Conservation (phyloP, 805 yeast genomes). For the Scheffersomyces coipomensis region DNA sequence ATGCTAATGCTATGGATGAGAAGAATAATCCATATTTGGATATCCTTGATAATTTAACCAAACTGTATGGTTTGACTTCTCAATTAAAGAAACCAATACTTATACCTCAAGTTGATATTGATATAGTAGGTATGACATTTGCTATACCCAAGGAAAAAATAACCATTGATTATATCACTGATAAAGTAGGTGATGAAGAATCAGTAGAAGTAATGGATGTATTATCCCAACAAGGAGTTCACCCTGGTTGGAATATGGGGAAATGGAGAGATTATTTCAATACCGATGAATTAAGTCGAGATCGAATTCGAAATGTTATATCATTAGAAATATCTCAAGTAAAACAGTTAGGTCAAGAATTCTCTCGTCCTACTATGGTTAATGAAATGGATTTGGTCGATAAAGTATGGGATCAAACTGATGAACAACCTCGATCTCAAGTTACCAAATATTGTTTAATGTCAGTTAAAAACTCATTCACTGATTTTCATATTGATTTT, state of each 20-base stretch:
- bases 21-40: constrained; percentile 18
- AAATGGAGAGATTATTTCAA: constrained; percentile 75
- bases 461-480: constrained; percentile 78
- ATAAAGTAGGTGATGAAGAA: constrained; percentile 58
- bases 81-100: constrained; percentile 45
- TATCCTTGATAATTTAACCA: constrained; percentile 28
- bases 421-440: constrained; percentile 44
- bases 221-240: constrained; percentile 65
- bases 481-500: constrained; percentile 90
- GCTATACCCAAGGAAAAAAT: constrained; percentile 44
- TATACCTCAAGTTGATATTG: constrained; percentile 30
- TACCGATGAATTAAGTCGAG: constrained; percentile 44
- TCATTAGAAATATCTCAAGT: constrained; percentile 70
- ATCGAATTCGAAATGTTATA: constrained; percentile 74
- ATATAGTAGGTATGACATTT: constrained; percentile 46
- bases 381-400: constrained; percentile 66
- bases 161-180: constrained; percentile 55
- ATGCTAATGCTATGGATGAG: constrained; percentile 12
- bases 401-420: constrained; percentile 52
- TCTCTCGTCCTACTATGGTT: constrained; percentile 68
- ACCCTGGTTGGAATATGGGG: constrained; percentile 66
- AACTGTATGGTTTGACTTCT: constrained; percentile 30
- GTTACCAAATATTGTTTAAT: constrained; percentile 79
- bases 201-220: constrained; percentile 88
- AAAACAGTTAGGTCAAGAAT: constrained; percentile 44